Conservation (phyloP, 192 early-diverging fungal genomes). For the Backusella morwellensis region DNA sequence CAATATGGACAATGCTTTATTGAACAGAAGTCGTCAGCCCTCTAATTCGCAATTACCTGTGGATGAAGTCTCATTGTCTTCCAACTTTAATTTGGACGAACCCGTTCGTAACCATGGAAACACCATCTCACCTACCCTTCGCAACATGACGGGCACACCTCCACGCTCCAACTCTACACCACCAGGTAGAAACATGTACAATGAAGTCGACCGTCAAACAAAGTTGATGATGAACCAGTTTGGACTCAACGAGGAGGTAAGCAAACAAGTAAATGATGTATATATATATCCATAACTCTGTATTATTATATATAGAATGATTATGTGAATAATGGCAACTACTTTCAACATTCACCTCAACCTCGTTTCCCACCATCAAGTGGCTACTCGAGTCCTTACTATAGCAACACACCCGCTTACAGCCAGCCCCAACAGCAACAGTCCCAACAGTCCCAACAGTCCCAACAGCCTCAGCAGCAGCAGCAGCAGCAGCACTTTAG, state of each 20-base stretch:
- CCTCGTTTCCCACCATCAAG: neutral
- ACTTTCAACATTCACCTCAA: constrained; percentile 9
- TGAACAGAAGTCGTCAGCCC: constrained; percentile 1
- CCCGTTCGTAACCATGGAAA: neutral
- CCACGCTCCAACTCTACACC: constrained; percentile 33
- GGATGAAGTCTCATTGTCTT: neutral
- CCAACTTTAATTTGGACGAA: neutral
- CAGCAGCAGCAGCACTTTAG: constrained; percentile 47
- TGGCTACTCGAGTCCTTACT: neutral
- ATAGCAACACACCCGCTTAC: neutral
- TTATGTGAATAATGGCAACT: neutral
- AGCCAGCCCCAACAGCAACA: constrained; percentile 28
- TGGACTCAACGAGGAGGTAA: constrained; percentile 29
- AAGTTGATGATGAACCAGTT: constrained; percentile 24
- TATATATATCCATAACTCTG: neutral
- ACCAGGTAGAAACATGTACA: constrained; percentile 14
- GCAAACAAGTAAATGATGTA: neutral
- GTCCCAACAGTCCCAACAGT: constrained; percentile 39
- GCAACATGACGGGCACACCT: constrained; percentile 19
- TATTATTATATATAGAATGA: neutral
- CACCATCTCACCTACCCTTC: constrained; percentile 12
- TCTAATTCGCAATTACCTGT: neutral
- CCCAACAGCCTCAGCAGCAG: constrained; percentile 51
- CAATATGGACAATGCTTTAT: neutral
- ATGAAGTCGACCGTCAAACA: constrained; percentile 12